Percentiles rank a stretch among this genome's conserved stretches.
Conservation (phyloP, 805 yeast genomes). For the Sungouiozyma intestinalis region DNA sequence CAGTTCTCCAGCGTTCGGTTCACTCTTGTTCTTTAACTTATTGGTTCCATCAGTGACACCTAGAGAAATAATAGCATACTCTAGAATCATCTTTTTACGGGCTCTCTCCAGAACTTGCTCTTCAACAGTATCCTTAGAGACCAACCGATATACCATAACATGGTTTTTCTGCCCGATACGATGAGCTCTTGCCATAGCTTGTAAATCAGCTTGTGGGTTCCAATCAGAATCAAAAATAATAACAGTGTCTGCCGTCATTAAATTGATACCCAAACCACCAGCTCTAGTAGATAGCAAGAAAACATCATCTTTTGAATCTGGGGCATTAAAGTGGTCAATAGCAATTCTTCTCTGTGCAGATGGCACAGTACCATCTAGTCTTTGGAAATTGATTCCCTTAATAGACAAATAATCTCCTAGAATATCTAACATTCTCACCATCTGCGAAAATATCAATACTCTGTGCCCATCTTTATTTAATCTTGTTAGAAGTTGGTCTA, state of each 20-base stretch:
- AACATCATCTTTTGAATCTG: conserved; percentile 83
- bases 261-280: conserved; percentile 95
- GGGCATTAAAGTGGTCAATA: conserved; percentile 93
- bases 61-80: conserved; percentile 90
- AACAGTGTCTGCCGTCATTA: conserved; percentile 99
- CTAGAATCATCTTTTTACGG: conserved; percentile 94
- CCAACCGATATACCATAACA: conserved; percentile 94
- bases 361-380: conserved; percentile 95
- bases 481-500: conserved; percentile 79
- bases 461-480: conserved; percentile 91
- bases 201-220: conserved; percentile 99
- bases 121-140: conserved; percentile 96
- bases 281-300: conserved; percentile 91
- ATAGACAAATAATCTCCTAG: conserved; percentile 85
- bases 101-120: conserved; percentile 96
- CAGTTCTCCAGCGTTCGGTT: conserved; percentile 76
- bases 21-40: conserved; percentile 43
- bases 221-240: conserved; percentile 97
- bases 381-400: conserved; percentile 79
- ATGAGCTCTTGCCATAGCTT: conserved; percentile 99
- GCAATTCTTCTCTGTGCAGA: conserved; percentile 88
- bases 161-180: conserved; percentile 99
- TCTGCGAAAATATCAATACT: conserved; percentile 88
- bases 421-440: conserved; percentile 94
- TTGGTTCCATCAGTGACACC: conserved; percentile 72